Percentiles rank a stretch among this genome's conserved stretches.
Evolutionary conservation across 345 rosid genomes (phyloP).

Genomic region (Trapa incisa): DNA sequence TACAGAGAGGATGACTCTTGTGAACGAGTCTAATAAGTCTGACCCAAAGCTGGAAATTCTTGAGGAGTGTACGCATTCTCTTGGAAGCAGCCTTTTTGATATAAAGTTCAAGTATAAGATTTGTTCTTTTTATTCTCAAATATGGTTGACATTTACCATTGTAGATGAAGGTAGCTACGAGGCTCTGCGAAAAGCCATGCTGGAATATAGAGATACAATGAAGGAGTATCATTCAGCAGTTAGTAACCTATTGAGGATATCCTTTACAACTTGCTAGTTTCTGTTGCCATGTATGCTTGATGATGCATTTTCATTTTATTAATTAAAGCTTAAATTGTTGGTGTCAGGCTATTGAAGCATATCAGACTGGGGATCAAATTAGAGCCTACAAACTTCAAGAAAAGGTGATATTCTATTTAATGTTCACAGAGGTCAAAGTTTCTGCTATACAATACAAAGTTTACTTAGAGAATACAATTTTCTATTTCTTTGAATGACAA

Average conservation of each 20-base stretch:
- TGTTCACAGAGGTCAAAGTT: not conserved
- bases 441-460: not conserved
- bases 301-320: not conserved
- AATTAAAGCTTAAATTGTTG: not conserved
- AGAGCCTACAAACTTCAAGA: slow-evolving; percentile 32
- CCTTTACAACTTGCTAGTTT: not conserved
- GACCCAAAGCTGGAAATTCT: not conserved
- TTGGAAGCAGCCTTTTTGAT: not conserved
- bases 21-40: not conserved
- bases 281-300: slow-evolving; percentile 3
- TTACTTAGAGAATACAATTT: not conserved
- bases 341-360: slow-evolving; percentile 10
- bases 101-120: not conserved
- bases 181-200: slow-evolving; percentile 42
- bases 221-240: slow-evolving; percentile 47
- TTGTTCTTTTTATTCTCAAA: not conserved
- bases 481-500: not conserved
- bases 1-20: slow-evolving; percentile 2
- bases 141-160: not conserved
- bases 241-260: slow-evolving; percentile 10
- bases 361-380: slow-evolving; percentile 7
- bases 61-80: not conserved
- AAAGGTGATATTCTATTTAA: slow-evolving; percentile 15
- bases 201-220: slow-evolving; percentile 39
- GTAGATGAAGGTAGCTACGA: slow-evolving; percentile 25